Base-by-base conservation (phyloP, 148 eudicot genomes). In the Fagopyrum tataricum region DNA sequence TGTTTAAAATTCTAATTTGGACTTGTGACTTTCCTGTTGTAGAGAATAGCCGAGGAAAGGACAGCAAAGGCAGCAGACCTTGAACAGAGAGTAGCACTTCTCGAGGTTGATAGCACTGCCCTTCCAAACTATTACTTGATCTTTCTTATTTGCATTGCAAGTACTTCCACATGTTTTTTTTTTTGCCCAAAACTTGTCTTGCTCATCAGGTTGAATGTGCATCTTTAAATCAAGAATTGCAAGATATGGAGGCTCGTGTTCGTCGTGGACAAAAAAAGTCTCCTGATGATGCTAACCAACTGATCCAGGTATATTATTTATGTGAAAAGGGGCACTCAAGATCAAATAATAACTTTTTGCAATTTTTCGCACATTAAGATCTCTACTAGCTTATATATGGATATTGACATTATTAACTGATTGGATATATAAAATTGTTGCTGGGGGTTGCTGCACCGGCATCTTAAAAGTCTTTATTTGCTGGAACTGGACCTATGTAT, bases 41-140 rank as follows among this genome's bases (percentile, higher is more conserved):
- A 96, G 99, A 90, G 99, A 83, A 84, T 84, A 76, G 94, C 91
- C 44, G 99, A 96, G 82, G 99, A 96, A 77, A 89, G 97, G 89
- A 85, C 92, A 21, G 76, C 87, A 31, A 96, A 88, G 84, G 91
- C 90, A 69, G 82, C 86, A 53, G 99, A 96, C 64, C 92, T 96
- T 79, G 99, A 96, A 84, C 97, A 92, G 78, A 96, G 92, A 83
- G 88, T 90, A 79, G 96, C 94, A 49, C 81, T 96, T 73, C 91
- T 96, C 79, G 99, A 96, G 97, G 99, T 96, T 88, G 69, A 64
- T 64, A 64, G 7, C 69, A 64, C 37, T 56, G 39, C 39, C 14
- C 69, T 64, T 64, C 69, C 18, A 6, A 64, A 43, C 43, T 15
- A 31, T 64, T 64, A 37, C 43, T 14, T 4, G 69, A 64, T 64